A percentile compares a stretch with the other conserved stretches of the same genome.
phyloP scores from a whole-genome alignment of 176 grass and related monocot species.

The Cenchrus purpureus region DNA sequence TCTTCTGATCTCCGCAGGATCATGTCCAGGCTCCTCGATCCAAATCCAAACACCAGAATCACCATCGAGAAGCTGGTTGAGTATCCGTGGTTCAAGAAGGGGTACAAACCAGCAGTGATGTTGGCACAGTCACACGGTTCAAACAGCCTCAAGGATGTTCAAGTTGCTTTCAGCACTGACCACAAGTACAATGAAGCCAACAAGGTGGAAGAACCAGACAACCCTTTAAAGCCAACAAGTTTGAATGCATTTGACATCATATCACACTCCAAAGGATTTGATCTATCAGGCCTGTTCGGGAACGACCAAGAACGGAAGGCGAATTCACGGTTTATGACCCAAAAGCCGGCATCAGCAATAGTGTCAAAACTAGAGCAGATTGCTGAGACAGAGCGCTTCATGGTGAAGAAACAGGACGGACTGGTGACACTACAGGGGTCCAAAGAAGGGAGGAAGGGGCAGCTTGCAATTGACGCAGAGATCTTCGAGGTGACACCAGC shows the following conservation, averaged over 20 bases:
- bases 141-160: constrained; percentile 64
- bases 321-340: constrained; percentile 69
- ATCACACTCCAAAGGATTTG: constrained; percentile 79
- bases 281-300: constrained; percentile 85
- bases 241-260: constrained; percentile 97
- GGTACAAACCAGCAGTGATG: constrained; percentile 60
- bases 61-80: constrained; percentile 69
- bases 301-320: constrained; percentile 58
- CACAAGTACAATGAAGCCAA: constrained; percentile 4
- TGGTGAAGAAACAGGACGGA: constrained; percentile 78
- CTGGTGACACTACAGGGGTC: constrained; percentile 74
- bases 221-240: constrained; percentile 63
- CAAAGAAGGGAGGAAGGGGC: constrained; percentile 78
- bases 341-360: constrained; percentile 71
- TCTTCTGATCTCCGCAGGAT: constrained; percentile 55
- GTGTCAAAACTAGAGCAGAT: constrained; percentile 93
- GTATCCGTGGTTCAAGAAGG: constrained; percentile 81
- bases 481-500: constrained; percentile 84
- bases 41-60: constrained; percentile 71
- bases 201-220: constrained; percentile 32
- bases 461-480: constrained; percentile 80
- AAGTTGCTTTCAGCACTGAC: constrained; percentile 62
- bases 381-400: constrained; percentile 74
- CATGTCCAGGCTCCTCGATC: constrained; percentile 73
- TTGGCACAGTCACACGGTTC: constrained; percentile 32